Percentiles rank a stretch among this genome's conserved stretches.
Conservation (phyloP, 1,139 yeast species). For the Fermentozyma sake region DNA sequence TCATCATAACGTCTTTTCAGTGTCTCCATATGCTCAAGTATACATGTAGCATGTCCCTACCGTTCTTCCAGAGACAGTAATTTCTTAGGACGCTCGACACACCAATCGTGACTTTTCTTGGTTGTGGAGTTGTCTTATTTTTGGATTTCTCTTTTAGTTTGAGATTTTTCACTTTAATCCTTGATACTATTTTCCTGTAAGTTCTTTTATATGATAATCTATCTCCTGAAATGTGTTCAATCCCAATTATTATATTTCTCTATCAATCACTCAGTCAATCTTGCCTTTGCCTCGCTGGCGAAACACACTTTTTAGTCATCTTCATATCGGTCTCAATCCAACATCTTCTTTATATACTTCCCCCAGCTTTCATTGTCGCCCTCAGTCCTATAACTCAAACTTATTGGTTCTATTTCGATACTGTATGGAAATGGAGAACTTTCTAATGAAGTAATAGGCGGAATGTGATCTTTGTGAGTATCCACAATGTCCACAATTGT, state of each 20-base stretch:
- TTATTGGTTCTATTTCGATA: constrained; percentile 27
- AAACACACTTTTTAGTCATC: no score
- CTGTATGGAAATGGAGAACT: constrained; percentile 64
- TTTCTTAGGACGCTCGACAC: no score
- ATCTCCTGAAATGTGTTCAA: not conserved
- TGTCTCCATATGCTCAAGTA: no score
- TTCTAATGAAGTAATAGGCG: constrained; percentile 67
- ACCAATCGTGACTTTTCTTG: no score
- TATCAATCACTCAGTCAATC: constrained; percentile 1
- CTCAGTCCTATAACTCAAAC: no score
- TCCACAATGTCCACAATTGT: constrained; percentile 51
- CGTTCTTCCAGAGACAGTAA: no score
- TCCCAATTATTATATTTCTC: not conserved
- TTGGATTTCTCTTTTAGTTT: no score
- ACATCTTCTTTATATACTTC: constrained; percentile 43
- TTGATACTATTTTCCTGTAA: constrained; percentile 1
- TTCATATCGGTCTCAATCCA: constrained; percentile 20
- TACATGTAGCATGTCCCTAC: no score
- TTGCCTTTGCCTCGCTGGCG: constrained; percentile 1
- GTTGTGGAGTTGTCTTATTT: no score
- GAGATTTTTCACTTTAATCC: no score
- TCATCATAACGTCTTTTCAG: no score
- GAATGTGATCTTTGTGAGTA: constrained; percentile 59
- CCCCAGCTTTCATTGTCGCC: constrained; percentile 40
- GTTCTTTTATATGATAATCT: not conserved